These are phyloP conservation scores for Cyclocybe cylindracea DNA, from an alignment of 768 basidiomycete species.

Conservation along the genomic window DNA sequence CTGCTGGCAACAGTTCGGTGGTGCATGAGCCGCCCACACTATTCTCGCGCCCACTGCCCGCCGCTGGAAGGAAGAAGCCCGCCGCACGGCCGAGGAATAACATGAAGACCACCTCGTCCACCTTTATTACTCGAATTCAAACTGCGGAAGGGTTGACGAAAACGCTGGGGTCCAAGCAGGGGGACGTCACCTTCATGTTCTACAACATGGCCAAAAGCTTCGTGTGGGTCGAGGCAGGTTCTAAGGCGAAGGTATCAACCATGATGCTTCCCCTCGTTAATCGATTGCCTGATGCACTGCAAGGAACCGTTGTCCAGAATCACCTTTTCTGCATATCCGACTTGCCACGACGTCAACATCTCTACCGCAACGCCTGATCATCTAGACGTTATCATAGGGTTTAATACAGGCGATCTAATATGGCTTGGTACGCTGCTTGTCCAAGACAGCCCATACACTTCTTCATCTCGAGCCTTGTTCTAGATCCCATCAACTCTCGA, in stretches of 20 bases:
- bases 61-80: slow-evolving; percentile 62
- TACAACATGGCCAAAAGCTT: slow-evolving; percentile 86
- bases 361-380: slow-evolving; percentile 76
- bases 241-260: slow-evolving; percentile 71
- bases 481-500: slow-evolving; percentile 79
- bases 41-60: slow-evolving; percentile 49
- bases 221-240: slow-evolving; percentile 85
- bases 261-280: background rate
- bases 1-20: slow-evolving; percentile 34
- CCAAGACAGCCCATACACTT: slow-evolving; percentile 3
- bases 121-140: slow-evolving; percentile 88
- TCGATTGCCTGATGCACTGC: slow-evolving; percentile 8
- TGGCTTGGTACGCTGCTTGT: slow-evolving; percentile 75
- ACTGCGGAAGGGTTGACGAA: slow-evolving; percentile 75
- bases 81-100: slow-evolving; percentile 83
- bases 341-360: slow-evolving; percentile 87
- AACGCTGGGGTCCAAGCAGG: slow-evolving; percentile 72
- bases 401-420: slow-evolving; percentile 90
- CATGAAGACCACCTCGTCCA: slow-evolving; percentile 87
- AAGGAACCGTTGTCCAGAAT: slow-evolving; percentile 88
- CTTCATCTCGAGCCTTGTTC: background rate
- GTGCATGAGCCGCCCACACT: slow-evolving; percentile 52
- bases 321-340: slow-evolving; percentile 84
- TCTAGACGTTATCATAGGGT: slow-evolving; percentile 90
- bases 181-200: slow-evolving; percentile 85